Conservation (phyloP, 202 grass and related monocot species). For the Setaria italica region DNA sequence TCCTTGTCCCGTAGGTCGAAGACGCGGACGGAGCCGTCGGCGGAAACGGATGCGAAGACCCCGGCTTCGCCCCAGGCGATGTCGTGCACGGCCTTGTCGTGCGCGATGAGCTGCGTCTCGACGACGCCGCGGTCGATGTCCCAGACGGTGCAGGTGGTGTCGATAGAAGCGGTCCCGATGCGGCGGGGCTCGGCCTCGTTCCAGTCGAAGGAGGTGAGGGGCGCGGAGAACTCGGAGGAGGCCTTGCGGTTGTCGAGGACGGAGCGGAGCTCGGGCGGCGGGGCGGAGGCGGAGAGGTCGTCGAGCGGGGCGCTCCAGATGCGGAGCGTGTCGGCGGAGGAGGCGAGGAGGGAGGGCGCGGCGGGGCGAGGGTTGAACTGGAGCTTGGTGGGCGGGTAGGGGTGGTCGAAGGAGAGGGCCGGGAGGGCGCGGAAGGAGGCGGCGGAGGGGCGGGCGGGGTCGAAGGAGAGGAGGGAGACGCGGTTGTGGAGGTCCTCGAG, state of each 20-base stretch:
- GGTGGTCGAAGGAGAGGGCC: conserved; percentile 86
- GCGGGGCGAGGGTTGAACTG: conserved; percentile 70
- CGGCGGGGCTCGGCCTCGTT: conserved; percentile 77
- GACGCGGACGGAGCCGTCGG: conserved; percentile 89
- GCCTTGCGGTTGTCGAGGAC: conserved; percentile 88
- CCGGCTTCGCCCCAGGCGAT: conserved; percentile 92
- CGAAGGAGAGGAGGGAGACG: conserved; percentile 83
- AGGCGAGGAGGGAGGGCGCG: conserved; percentile 54
- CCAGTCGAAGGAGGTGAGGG: conserved; percentile 96
- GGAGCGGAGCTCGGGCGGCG: conserved; percentile 65
- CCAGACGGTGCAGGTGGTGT: conserved; percentile 97
- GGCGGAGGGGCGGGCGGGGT: conserved; percentile 61
- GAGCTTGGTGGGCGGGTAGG: conserved; percentile 92
- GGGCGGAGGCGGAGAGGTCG: conserved; percentile 41
- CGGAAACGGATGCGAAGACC: conserved; percentile 87
- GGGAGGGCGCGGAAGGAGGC: conserved; percentile 67
- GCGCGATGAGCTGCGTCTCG: conserved; percentile 99
- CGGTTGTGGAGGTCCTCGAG: conserved; percentile 83
- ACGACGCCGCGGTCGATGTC: conserved; percentile 88
- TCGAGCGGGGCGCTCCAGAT: conserved; percentile 70
- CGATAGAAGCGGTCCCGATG: conserved; percentile 85
- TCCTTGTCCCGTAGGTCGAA: conserved; percentile 97
- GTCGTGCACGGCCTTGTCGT: conserved; percentile 98
- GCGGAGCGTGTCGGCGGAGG: conserved; percentile 77
- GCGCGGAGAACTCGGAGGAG: conserved; percentile 75